Evolutionary conservation across 768 basidiomycete genomes (phyloP).

Genomic region (Russula dissimulans): DNA sequence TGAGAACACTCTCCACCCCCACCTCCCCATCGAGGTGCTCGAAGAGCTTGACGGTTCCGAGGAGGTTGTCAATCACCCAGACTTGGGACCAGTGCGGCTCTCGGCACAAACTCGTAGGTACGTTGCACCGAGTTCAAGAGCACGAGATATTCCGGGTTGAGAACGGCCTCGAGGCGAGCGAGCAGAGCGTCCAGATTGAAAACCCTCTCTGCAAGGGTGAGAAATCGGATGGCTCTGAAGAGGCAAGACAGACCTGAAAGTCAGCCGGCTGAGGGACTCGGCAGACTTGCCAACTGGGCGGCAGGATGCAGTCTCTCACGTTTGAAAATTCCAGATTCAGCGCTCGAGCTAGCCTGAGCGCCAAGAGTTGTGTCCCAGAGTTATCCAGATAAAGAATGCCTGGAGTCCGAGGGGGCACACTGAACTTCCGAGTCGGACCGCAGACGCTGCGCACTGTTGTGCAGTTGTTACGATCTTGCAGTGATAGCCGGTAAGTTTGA

Average conservation of each 20-base stretch:
- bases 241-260: not conserved
- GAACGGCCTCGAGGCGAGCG: not conserved
- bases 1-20: no score
- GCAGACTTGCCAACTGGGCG: not conserved
- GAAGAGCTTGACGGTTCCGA: slow-evolving; percentile 15
- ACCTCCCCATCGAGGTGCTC: not conserved
- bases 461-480: no score
- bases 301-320: not conserved
- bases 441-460: no score
- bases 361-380: not conserved
- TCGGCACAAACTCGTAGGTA: not conserved
- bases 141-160: slow-evolving; percentile 9
- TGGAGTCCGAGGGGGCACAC: not conserved
- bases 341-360: slow-evolving; percentile 1
- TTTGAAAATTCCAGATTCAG: not conserved
- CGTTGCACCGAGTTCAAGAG: slow-evolving; percentile 1
- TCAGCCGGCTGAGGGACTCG: not conserved
- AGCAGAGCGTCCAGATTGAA: slow-evolving; percentile 6
- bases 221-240: not conserved
- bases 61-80: not conserved
- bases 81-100: slow-evolving; percentile 12
- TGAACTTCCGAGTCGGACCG: no score
- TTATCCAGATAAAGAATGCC: not conserved
- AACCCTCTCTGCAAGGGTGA: not conserved
- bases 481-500: no score